phyloP scores from a whole-genome alignment of 805 yeast species.

The Pichia exigua region DNA sequence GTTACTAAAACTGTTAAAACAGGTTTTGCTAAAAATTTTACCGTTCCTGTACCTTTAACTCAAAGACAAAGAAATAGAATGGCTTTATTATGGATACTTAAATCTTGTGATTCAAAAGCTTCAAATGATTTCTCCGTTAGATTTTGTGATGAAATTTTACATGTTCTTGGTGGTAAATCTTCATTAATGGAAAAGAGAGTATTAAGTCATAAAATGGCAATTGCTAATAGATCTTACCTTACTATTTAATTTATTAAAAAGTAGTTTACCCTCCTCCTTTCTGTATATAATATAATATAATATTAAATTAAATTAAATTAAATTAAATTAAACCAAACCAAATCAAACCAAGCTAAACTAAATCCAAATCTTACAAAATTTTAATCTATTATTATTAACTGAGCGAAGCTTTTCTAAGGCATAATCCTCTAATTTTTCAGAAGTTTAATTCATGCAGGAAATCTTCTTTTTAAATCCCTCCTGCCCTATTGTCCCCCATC shows the following conservation, averaged over 20 bases:
- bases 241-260: conserved; percentile 14
- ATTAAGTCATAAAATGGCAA: conserved; percentile 78
- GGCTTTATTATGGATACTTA: conserved; percentile 88
- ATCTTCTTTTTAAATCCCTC: no score
- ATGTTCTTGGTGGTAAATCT: conserved; percentile 70
- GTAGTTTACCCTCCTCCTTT: not conserved
- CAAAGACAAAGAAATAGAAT: conserved; percentile 76
- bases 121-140: conserved; percentile 80
- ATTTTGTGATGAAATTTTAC: conserved; percentile 79
- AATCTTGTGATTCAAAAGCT: conserved; percentile 71
- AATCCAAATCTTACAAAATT: no score
- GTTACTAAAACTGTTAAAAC: conserved; percentile 69
- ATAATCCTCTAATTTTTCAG: no score
- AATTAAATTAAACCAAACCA: no score
- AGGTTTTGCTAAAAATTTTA: conserved; percentile 75
- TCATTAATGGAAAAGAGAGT: conserved; percentile 78
- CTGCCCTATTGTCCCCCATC: no score
- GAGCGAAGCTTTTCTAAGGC: no score
- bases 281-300: not conserved
- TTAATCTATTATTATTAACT: no score
- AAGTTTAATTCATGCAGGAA: no score
- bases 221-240: conserved; percentile 72
- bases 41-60: conserved; percentile 76
- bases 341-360: no score
- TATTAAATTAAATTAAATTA: no score